Percentiles rank a stretch among this genome's conserved stretches.
Conservation (phyloP, 495 filamentous ascomycete genomes). For the Diplogelasinospora grovesii region DNA sequence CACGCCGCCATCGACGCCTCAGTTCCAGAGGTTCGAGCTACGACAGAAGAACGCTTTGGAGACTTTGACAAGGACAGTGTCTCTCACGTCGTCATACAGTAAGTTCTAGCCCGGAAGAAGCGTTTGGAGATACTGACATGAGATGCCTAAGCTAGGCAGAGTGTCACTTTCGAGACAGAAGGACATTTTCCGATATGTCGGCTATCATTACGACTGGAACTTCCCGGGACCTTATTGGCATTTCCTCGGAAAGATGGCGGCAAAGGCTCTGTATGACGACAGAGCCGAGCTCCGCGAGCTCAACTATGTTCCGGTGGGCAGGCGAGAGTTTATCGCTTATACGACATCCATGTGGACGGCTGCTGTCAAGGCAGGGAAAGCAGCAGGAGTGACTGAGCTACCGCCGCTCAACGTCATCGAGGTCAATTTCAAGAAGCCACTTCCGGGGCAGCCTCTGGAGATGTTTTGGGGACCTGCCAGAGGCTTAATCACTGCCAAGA, state of each 20-base stretch:
- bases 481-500: neutral
- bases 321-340: neutral
- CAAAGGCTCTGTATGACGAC: constrained; percentile 1
- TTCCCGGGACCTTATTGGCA: neutral
- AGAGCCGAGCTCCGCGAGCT: neutral
- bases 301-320: neutral
- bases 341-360: constrained; percentile 1
- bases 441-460: neutral
- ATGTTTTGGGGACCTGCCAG: constrained; percentile 3
- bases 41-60: neutral
- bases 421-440: constrained; percentile 5
- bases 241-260: constrained; percentile 3
- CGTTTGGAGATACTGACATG: no score
- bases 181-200: constrained; percentile 1
- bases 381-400: neutral
- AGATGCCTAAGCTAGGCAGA: no score
- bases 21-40: neutral
- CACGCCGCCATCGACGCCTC: neutral
- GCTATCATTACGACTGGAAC: constrained; percentile 5
- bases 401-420: neutral
- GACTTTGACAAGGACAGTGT: neutral
- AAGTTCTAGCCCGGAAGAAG: neutral
- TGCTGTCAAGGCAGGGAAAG: neutral
- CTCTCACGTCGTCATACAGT: constrained; percentile 1
- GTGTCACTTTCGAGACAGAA: neutral